Evolutionary conservation across 495 filamentous ascomycete species (phyloP), one percentile per base, ranked within the genome.

Genomic region (Echria macrotheca): DNA sequence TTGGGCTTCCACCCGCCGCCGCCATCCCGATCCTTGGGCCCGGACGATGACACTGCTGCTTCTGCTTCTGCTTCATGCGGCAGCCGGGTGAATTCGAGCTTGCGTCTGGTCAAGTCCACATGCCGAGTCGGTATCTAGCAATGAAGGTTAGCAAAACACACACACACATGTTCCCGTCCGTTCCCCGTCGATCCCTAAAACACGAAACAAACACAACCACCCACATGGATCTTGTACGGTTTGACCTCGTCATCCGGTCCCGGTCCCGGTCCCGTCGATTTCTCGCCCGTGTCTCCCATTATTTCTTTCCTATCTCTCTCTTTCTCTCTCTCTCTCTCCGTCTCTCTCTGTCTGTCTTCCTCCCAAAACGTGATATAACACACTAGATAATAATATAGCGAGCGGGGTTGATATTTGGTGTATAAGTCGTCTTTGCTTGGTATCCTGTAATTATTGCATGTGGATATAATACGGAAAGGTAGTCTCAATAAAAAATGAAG

Each of bases 51-150:
- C n/a, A n/a, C n/a, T n/a, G n/a, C n/a, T n/a, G n/a, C n/a, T n/a
- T n/a, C n/a, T n/a, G n/a, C n/a, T n/a, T n/a, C n/a, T n/a, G 12
- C 10, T 50, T 77, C 73, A 57, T 72, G 76, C 42, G 77, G 77
- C 22, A 81, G 61, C 35, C 76, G 66, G 11, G 75, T 74, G 26
- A 79, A 63, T 51, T 79, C 75, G 17, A 81, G 67, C 52, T 81
- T 81, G 57, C 72, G 70, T 52, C 57, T 68, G 31, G 76, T 77
- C 37, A 78, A 68, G 37, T 76, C 67, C 0, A 79, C 64, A 54
- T 78, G 73, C 53, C 69, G 73, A 22, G 62, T 70, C 3, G 72
- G 75, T 14, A 76, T 66, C 74, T 79, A 38, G 21, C 1, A 19
- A n/a, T 21, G 24, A 26, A 33, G 10, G 14, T 38, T 29, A 11